Percentiles rank a stretch among this genome's conserved stretches.
Evolutionary conservation across 1,284 basidiomycete genomes (phyloP).

Genomic region (Cystobasidium slooffiae): DNA sequence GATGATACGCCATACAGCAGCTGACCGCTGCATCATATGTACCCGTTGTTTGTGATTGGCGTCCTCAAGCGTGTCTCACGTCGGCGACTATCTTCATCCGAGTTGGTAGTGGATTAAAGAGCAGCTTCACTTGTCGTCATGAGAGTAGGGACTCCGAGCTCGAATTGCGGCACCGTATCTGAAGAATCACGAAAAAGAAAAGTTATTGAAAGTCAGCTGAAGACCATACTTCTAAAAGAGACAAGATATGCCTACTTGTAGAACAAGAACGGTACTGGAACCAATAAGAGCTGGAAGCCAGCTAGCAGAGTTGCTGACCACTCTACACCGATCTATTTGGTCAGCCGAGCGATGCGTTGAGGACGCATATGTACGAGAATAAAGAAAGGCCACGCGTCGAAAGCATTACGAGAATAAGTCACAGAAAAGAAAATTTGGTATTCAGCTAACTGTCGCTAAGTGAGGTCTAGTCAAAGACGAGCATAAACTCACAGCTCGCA

Average conservation of each 20-base stretch:
- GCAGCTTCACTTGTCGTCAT: background rate
- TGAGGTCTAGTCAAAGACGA: no score
- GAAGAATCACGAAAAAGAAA: background rate
- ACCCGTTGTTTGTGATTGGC: no score
- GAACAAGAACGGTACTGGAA: conserved; percentile 56
- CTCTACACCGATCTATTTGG: conserved; percentile 50
- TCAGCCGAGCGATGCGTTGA: conserved; percentile 39
- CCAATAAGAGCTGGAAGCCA: conserved; percentile 54
- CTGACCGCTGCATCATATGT: no score
- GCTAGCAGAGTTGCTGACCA: conserved; percentile 56
- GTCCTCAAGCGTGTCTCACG: no score
- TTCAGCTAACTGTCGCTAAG: no score
- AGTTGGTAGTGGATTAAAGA: no score
- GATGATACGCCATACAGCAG: no score
- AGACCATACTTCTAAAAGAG: background rate
- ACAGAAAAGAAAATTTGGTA: no score
- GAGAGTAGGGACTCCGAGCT: conserved; percentile 16
- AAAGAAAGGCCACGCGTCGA: background rate
- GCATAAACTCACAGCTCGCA: conserved; percentile 25
- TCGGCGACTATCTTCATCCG: no score
- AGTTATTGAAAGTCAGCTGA: background rate
- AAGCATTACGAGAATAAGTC: background rate
- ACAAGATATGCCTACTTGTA: conserved; percentile 11
- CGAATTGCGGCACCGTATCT: background rate
- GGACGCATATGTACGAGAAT: background rate